Evolutionary conservation across 2,329 filamentous ascomycete species (phyloP).

Genomic region (Paecilomyces fulvus): DNA sequence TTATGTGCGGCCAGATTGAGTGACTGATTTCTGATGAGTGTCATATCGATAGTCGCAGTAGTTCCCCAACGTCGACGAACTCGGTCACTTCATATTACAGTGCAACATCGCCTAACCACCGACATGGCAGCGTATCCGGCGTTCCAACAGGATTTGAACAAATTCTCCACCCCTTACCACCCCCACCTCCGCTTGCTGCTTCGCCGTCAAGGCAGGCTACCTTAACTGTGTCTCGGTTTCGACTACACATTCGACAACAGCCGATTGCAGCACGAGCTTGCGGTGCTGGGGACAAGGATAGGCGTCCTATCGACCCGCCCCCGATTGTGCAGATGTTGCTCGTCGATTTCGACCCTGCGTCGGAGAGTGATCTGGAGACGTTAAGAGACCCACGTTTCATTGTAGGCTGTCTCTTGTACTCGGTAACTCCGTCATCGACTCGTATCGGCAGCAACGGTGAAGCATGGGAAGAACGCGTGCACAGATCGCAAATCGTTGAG

Average conservation of each 20-base stretch:
- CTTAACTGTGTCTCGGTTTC: conserved; percentile 22
- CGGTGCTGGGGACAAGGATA: conserved; percentile 39
- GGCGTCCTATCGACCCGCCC: conserved; percentile 39
- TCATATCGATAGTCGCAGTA: background rate
- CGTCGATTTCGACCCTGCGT: conserved; percentile 34
- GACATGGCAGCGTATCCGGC: conserved; percentile 13
- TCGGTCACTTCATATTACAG: background rate
- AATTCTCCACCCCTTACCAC: conserved; percentile 17
- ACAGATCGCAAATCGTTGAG: conserved; percentile 7
- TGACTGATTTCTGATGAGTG: background rate
- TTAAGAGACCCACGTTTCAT: conserved; percentile 34
- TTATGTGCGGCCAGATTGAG: background rate
- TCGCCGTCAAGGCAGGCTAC: conserved; percentile 13
- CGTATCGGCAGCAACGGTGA: background rate
- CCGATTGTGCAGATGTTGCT: conserved; percentile 40
- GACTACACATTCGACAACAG: conserved; percentile 38
- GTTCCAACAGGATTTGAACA: conserved; percentile 31
- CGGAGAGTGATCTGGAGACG: conserved; percentile 27
- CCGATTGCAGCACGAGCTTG: conserved; percentile 39
- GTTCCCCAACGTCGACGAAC: background rate
- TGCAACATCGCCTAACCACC: conserved; percentile 14
- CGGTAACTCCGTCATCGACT: conserved; percentile 14
- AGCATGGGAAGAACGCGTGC: conserved; percentile 9
- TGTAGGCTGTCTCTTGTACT: conserved; percentile 37
- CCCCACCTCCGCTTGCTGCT: conserved; percentile 12